phyloP scores from a whole-genome alignment of 2,329 filamentous ascomycete genomes.

The Botrytis sinoallii region DNA sequence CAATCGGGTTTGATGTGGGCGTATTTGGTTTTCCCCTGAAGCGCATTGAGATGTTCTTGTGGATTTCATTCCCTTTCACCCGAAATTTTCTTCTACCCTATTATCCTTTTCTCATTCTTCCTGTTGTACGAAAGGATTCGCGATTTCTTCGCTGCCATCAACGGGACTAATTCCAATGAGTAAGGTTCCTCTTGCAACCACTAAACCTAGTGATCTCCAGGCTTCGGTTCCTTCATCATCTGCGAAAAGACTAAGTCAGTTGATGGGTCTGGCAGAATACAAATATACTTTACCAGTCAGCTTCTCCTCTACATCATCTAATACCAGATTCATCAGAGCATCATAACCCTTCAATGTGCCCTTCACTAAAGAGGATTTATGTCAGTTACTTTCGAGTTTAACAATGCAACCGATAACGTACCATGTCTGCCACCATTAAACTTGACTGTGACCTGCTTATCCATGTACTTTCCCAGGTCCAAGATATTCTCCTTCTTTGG shows the following conservation, averaged over 20 bases:
- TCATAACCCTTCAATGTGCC: constrained; percentile 94
- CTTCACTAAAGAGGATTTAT: constrained; percentile 55
- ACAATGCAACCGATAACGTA: constrained; percentile 42
- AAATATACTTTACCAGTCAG: constrained; percentile 65
- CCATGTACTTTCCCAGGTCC: constrained; percentile 92
- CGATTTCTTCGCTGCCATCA: constrained; percentile 92
- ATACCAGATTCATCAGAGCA: constrained; percentile 94
- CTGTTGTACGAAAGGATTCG: constrained; percentile 82
- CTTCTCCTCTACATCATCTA: constrained; percentile 89
- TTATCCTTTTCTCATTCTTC: constrained; percentile 51
- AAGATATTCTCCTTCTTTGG: constrained; percentile 99
- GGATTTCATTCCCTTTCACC: neutral
- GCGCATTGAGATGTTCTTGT: neutral
- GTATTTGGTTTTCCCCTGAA: neutral
- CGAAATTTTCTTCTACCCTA: neutral
- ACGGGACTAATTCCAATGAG: constrained; percentile 89
- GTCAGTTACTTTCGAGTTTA: neutral
- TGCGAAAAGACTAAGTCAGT: constrained; percentile 40
- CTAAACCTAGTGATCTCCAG: constrained; percentile 64
- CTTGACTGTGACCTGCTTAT: constrained; percentile 92
- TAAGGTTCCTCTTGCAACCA: constrained; percentile 88
- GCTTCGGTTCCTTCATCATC: constrained; percentile 90
- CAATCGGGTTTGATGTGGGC: neutral
- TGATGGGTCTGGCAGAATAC: neutral
- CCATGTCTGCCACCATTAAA: constrained; percentile 94